Conservation (phyloP, 305 asterid genomes). For the Fraxinus floribunda region DNA sequence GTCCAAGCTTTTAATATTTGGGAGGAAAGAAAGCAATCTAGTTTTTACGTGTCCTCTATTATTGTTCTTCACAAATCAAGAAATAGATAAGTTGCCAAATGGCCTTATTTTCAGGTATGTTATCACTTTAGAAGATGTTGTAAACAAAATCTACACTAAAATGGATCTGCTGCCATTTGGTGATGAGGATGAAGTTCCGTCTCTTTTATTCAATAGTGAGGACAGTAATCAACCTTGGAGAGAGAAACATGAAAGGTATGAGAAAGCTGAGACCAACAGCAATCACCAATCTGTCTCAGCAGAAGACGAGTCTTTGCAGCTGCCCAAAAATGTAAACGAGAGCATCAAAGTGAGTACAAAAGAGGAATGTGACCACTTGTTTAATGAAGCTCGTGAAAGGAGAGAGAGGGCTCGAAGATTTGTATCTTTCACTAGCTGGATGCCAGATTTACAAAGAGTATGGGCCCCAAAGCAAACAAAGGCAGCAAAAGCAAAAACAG, state of each 20-base stretch:
- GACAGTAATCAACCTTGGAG: slow-evolving; percentile 91
- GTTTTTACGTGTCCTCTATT: not conserved
- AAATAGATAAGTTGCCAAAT: slow-evolving; percentile 9
- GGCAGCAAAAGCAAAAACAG: slow-evolving; percentile 43
- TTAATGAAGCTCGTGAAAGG: slow-evolving; percentile 76
- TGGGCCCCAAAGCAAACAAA: slow-evolving; percentile 86
- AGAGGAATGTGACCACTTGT: slow-evolving; percentile 53
- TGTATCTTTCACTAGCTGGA: slow-evolving; percentile 51
- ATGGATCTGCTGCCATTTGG: slow-evolving; percentile 92
- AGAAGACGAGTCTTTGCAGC: slow-evolving; percentile 54
- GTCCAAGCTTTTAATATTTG: not conserved
- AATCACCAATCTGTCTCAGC: slow-evolving; percentile 44
- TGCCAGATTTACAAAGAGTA: slow-evolving; percentile 81
- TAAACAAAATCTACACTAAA: slow-evolving; percentile 51
- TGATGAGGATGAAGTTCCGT: slow-evolving; percentile 72
- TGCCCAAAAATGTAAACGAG: slow-evolving; percentile 27
- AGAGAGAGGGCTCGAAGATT: slow-evolving; percentile 65
- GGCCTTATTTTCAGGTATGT: slow-evolving; percentile 54
- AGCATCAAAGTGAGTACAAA: slow-evolving; percentile 26
- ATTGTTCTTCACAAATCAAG: slow-evolving; percentile 4
- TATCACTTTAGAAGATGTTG: slow-evolving; percentile 55
- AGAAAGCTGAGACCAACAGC: slow-evolving; percentile 46
- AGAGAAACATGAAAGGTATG: slow-evolving; percentile 52
- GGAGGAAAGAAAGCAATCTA: not conserved
- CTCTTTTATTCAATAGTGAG: slow-evolving; percentile 70